Conservation (phyloP, 2,329 filamentous ascomycete genomes). For the Clonostachys sp. region DNA sequence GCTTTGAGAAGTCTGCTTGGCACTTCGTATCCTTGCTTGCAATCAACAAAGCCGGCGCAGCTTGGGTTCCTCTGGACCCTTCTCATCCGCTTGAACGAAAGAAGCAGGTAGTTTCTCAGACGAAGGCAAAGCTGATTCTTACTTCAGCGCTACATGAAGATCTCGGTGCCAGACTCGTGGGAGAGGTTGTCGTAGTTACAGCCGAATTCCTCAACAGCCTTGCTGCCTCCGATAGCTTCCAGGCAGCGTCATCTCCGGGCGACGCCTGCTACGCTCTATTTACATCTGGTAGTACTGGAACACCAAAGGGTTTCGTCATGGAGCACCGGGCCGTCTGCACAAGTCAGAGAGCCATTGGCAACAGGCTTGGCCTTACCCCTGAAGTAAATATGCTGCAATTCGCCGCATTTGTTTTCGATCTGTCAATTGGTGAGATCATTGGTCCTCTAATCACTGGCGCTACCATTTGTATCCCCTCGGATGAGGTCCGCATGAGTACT, state of each 20-base stretch:
- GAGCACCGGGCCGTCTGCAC: conserved; percentile 5
- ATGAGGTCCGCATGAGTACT: conserved; percentile 8
- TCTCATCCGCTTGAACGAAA: conserved; percentile 1
- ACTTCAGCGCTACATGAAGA: not conserved
- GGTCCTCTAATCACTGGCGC: conserved; percentile 10
- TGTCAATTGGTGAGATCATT: conserved; percentile 25
- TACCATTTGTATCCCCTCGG: conserved; percentile 11
- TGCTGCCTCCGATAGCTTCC: conserved; percentile 31
- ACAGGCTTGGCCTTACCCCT: not conserved
- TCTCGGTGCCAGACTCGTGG: not conserved
- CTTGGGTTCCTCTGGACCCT: conserved; percentile 3
- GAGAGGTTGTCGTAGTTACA: not conserved
- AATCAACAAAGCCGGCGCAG: conserved; percentile 4
- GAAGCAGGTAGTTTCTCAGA: not conserved
- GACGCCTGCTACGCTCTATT: conserved; percentile 5
- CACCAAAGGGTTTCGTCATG: conserved; percentile 8
- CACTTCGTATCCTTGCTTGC: conserved; percentile 1
- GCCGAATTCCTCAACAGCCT: conserved; percentile 17
- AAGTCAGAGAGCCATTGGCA: conserved; percentile 29
- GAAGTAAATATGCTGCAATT: conserved; percentile 34
- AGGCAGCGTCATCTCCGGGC: not conserved
- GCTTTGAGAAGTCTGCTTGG: conserved; percentile 5
- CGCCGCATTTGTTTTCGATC: conserved; percentile 45
- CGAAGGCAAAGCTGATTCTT: not conserved
- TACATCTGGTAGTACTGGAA: conserved; percentile 8